A percentile compares a stretch with the other conserved stretches of the same genome.
phyloP scores from a whole-genome alignment of 768 basidiomycete species.

The Pleurotus citrinopileatus region DNA sequence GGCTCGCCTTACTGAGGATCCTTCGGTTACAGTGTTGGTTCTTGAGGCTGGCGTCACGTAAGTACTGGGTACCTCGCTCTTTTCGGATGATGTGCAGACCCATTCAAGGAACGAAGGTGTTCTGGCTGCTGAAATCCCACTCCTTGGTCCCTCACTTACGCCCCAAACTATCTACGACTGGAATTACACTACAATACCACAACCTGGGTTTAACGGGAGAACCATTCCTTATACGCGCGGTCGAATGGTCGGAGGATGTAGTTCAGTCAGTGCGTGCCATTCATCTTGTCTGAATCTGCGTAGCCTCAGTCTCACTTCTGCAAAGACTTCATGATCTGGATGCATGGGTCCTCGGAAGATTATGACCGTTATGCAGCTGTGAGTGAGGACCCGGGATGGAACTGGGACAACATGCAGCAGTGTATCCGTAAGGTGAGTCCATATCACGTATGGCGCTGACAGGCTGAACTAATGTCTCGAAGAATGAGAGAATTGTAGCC shows the following conservation, averaged over 20 bases:
- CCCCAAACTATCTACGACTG: constrained; percentile 22
- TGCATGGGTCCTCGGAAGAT: constrained; percentile 32
- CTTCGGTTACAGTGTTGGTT: neutral
- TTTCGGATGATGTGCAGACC: neutral
- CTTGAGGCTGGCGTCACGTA: constrained; percentile 8
- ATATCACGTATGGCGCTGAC: neutral
- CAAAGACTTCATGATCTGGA: constrained; percentile 20
- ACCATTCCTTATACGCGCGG: constrained; percentile 25
- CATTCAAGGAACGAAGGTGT: constrained; percentile 17
- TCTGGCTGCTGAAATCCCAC: constrained; percentile 14
- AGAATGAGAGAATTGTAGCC: constrained; percentile 35
- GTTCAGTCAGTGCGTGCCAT: constrained; percentile 26
- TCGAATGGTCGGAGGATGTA: constrained; percentile 28
- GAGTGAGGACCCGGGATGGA: constrained; percentile 34
- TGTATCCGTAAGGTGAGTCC: constrained; percentile 31
- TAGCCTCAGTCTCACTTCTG: neutral
- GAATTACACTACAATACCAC: constrained; percentile 35
- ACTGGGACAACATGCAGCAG: constrained; percentile 31
- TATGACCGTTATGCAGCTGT: constrained; percentile 30
- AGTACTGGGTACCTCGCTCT: neutral
- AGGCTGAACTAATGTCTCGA: neutral
- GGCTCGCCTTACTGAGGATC: neutral
- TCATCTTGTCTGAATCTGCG: neutral
- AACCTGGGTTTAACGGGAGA: constrained; percentile 23
- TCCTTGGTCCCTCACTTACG: constrained; percentile 13